Evolutionary conservation across 352 stramenopile genomes (phyloP).

Genomic region (Pythium aquatile): DNA sequence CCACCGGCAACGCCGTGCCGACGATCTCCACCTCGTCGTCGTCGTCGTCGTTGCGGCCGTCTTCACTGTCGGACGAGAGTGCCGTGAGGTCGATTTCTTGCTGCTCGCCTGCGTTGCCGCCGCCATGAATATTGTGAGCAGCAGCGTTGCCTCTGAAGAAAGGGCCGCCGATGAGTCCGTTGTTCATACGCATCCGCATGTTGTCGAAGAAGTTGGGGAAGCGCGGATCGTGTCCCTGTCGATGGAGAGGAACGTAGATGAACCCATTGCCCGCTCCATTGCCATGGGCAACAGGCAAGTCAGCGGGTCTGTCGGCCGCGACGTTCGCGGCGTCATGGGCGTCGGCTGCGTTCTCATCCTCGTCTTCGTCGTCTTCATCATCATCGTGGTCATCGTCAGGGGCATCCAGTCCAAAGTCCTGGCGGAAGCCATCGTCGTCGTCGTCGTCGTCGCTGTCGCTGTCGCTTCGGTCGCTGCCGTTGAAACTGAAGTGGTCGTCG

Average conservation of each 20-base stretch:
- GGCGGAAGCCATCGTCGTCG: not conserved
- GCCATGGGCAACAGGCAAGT: not conserved
- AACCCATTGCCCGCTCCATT: not conserved
- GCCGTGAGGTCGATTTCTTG: slow-evolving; percentile 72
- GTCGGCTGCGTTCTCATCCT: not conserved
- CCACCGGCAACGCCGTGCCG: slow-evolving; percentile 11
- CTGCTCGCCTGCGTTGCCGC: slow-evolving; percentile 12
- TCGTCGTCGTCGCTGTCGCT: no score
- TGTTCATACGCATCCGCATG: not conserved
- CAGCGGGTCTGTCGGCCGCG: not conserved
- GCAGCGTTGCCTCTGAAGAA: not conserved
- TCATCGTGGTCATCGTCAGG: slow-evolving; percentile 5
- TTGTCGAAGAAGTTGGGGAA: not conserved
- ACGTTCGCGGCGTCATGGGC: not conserved
- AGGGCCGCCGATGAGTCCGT: not conserved
- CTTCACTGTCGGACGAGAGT: slow-evolving; percentile 51
- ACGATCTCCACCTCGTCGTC: slow-evolving; percentile 68
- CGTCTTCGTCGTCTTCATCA: slow-evolving; percentile 4
- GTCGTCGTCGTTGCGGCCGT: slow-evolving; percentile 45
- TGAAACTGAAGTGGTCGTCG: slow-evolving; percentile 2
- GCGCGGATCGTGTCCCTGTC: not conserved
- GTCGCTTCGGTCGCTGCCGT: not conserved
- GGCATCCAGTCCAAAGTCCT: slow-evolving; percentile 10
- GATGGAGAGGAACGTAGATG: not conserved
- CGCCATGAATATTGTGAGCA: not conserved